Evolutionary conservation across 1,139 yeast genomes (phyloP).

Genomic region (Tardiomyces blankii): DNA sequence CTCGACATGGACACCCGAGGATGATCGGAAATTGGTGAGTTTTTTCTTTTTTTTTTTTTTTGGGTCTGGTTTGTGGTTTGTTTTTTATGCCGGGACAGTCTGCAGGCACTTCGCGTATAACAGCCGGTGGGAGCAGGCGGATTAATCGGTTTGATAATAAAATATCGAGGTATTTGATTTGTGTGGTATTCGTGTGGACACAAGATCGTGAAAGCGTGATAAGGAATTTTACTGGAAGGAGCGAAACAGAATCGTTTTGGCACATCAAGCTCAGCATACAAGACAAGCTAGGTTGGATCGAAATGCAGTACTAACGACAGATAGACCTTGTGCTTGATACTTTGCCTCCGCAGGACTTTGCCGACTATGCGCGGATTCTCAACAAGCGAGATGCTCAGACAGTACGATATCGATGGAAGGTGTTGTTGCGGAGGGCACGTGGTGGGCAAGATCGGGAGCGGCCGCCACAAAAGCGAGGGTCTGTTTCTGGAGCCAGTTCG

Average conservation of each 20-base stretch:
- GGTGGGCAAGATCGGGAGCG: conserved; percentile 9
- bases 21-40: conserved; percentile 12
- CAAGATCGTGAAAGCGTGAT: no score
- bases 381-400: conserved; percentile 26
- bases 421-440: conserved; percentile 21
- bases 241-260: no score
- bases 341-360: conserved; percentile 24
- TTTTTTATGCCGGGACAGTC: no score
- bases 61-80: no score
- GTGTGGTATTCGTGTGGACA: no score
- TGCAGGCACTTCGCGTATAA: no score
- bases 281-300: no score
- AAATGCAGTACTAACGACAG: conserved; percentile 2
- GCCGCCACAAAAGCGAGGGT: neutral
- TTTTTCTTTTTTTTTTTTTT: neutral
- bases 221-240: no score
- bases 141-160: no score
- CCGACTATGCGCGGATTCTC: conserved; percentile 22
- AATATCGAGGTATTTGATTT: no score
- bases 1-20: conserved; percentile 24
- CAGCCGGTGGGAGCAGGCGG: no score
- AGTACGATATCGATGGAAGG: conserved; percentile 27
- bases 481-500: neutral
- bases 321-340: conserved; percentile 24
- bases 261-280: no score